phyloP scores from a whole-genome alignment of 371 early-diverging fungal genomes.

The Basidiobolus meristosporus region DNA sequence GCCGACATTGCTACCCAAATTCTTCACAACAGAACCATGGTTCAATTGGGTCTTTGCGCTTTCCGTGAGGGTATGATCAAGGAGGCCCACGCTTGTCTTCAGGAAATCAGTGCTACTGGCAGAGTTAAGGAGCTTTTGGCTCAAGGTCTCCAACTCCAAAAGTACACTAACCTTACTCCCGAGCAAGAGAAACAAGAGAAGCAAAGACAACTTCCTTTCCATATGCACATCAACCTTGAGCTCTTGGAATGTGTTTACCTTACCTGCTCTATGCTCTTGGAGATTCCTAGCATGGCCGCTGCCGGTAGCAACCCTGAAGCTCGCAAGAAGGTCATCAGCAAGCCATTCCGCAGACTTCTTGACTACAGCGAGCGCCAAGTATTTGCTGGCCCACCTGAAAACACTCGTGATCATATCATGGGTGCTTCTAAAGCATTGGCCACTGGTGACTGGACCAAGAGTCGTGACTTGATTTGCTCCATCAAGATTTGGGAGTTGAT shows the following conservation, averaged over 20 bases:
- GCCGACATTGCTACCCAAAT: constrained; percentile 88
- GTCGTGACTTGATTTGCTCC: constrained; percentile 56
- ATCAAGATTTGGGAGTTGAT: constrained; percentile 94
- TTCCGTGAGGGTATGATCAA: constrained; percentile 86
- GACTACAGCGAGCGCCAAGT: constrained; percentile 89
- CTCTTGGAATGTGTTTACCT: constrained; percentile 91
- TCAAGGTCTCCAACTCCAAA: constrained; percentile 70
- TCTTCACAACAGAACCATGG: constrained; percentile 88
- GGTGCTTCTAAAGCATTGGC: constrained; percentile 84
- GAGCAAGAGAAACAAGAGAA: constrained; percentile 84
- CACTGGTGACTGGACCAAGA: constrained; percentile 83
- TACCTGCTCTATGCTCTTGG: constrained; percentile 87
- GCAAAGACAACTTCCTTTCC: constrained; percentile 91
- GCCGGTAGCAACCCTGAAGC: constrained; percentile 56
- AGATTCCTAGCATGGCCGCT: constrained; percentile 88
- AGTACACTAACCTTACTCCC: constrained; percentile 44
- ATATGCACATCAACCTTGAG: constrained; percentile 97
- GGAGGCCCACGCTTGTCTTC: constrained; percentile 69
- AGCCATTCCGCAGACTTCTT: constrained; percentile 82
- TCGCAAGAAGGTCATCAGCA: constrained; percentile 68
- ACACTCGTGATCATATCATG: constrained; percentile 94
- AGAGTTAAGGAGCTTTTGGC: constrained; percentile 86
- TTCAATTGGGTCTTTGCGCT: constrained; percentile 90
- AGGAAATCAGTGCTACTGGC: constrained; percentile 75
- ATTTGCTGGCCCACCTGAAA: constrained; percentile 90